Conservation (phyloP, 345 rosid genomes). For the Psidium guajava region DNA sequence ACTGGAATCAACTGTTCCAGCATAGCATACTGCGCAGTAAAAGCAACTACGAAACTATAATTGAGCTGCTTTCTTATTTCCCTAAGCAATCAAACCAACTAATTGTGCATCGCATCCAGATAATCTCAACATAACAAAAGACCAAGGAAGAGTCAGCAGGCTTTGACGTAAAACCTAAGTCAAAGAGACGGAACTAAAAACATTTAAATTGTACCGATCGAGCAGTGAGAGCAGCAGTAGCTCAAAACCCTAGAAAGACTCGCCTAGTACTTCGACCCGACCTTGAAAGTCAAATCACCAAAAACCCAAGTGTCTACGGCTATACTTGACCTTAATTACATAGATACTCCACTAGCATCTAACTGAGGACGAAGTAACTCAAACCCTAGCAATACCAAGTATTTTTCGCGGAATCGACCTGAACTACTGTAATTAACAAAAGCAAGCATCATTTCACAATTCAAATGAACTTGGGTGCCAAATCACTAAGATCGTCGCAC, state of each 20-base stretch:
- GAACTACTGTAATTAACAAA: neutral
- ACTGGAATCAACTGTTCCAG: neutral
- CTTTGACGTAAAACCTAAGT: neutral
- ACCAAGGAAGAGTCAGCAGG: neutral
- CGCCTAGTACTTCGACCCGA: neutral
- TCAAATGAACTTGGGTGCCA: neutral
- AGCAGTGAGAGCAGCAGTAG: neutral
- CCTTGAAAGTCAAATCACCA: neutral
- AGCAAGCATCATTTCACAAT: neutral
- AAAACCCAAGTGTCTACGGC: neutral
- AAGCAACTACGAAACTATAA: too few relatives aligned
- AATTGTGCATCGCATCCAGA: neutral
- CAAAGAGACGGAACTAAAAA: neutral
- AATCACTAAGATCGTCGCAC: neutral
- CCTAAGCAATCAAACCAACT: neutral
- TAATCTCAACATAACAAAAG: neutral
- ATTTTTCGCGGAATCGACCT: neutral
- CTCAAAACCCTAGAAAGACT: neutral
- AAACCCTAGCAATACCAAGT: constrained; percentile 4
- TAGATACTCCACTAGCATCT: neutral
- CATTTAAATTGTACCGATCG: neutral
- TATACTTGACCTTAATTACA: neutral
- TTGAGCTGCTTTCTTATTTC: neutral
- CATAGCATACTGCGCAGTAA: too few relatives aligned
- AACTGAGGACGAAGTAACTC: neutral